Conservation (phyloP, 2,329 filamentous ascomycete genomes). For the Camillea tinctor region DNA sequence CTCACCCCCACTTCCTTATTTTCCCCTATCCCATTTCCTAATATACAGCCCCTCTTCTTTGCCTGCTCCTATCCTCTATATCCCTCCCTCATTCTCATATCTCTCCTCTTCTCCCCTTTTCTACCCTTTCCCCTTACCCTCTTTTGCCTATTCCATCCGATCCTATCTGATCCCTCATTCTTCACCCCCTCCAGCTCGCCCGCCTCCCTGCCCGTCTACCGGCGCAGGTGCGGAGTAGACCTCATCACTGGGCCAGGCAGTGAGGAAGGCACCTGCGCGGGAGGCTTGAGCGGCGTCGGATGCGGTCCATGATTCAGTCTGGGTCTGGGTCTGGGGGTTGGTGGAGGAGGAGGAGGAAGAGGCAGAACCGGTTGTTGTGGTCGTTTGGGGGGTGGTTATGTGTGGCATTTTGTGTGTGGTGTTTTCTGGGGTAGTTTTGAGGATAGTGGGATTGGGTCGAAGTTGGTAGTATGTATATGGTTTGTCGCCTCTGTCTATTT, state of each 20-base stretch:
- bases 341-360: neutral
- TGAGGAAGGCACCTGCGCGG: constrained; percentile 14
- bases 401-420: constrained; percentile 10
- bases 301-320: constrained; percentile 12
- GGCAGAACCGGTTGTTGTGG: neutral
- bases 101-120: no score
- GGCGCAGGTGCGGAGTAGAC: constrained; percentile 8
- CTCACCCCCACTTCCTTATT: no score
- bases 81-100: constrained; percentile 3
- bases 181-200: neutral
- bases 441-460: neutral
- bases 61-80: neutral
- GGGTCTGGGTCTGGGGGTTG: neutral
- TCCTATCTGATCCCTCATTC: no score
- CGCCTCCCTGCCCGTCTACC: neutral
- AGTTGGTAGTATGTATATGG: neutral
- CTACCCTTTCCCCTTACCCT: no score
- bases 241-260: constrained; percentile 18
- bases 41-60: no score
- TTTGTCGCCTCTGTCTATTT: no score
- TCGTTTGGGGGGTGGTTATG: constrained; percentile 1
- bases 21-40: no score
- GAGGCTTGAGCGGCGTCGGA: constrained; percentile 16
- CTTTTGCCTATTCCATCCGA: no score
- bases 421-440: no score